Percentiles rank a stretch among this genome's conserved stretches.
phyloP scores from a whole-genome alignment of 306 rosid genomes.

The Neltuma alba region DNA sequence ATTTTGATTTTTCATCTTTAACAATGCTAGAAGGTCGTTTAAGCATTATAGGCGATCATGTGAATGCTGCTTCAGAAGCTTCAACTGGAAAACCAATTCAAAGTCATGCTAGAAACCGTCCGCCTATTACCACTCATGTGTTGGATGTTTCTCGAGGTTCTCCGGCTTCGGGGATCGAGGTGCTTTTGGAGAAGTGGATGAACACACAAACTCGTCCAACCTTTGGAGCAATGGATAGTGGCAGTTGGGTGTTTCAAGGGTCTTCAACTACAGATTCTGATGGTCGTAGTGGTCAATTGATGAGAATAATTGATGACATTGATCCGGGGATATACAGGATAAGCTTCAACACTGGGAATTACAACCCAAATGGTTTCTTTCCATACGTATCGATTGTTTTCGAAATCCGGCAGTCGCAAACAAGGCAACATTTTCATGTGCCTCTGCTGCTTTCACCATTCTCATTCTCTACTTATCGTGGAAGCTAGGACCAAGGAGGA shows the following conservation, averaged over 20 bases:
- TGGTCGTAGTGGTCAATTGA: slow-evolving; percentile 77
- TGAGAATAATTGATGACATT: slow-evolving; percentile 65
- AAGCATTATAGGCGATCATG: slow-evolving; percentile 72
- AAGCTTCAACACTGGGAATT: slow-evolving; percentile 84
- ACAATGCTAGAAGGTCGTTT: slow-evolving; percentile 73
- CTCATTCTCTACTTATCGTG: slow-evolving; percentile 87
- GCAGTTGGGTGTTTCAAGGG: slow-evolving; percentile 69
- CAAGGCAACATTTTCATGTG: slow-evolving; percentile 82
- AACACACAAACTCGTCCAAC: slow-evolving; percentile 57
- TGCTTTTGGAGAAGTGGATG: slow-evolving; percentile 72
- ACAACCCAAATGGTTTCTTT: slow-evolving; percentile 77
- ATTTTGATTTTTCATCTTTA: background rate
- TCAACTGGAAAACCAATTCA: slow-evolving; percentile 45
- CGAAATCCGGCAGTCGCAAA: slow-evolving; percentile 80
- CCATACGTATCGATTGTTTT: slow-evolving; percentile 82
- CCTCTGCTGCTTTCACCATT: slow-evolving; percentile 89
- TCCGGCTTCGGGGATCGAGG: slow-evolving; percentile 79
- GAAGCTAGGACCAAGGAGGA: slow-evolving; percentile 62
- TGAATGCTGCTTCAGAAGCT: slow-evolving; percentile 50
- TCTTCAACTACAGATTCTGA: slow-evolving; percentile 72
- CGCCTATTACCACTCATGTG: slow-evolving; percentile 92
- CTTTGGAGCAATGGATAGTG: slow-evolving; percentile 48
- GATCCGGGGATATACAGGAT: slow-evolving; percentile 81
- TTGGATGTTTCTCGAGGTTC: slow-evolving; percentile 79
- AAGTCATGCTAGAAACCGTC: slow-evolving; percentile 64